A percentile compares a stretch with the other conserved stretches of the same genome.
Conservation (phyloP, 768 basidiomycete species). For the Cystobasidium tubakii region DNA sequence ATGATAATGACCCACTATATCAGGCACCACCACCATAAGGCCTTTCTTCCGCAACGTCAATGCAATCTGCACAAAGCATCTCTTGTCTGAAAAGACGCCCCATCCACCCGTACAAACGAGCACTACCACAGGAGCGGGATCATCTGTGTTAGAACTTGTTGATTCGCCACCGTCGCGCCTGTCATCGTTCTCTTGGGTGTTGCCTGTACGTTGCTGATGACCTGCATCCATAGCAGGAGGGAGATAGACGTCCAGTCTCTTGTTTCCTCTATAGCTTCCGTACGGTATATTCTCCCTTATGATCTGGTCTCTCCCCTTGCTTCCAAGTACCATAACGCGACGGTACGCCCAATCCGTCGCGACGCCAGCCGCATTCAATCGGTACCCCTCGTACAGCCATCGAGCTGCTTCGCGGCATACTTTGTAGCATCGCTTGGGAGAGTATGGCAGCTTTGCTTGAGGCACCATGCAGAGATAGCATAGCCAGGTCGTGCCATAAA, state of each 20-base stretch:
- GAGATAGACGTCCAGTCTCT: conserved; percentile 35
- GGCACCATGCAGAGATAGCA: conserved; percentile 31
- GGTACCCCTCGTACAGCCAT: not conserved
- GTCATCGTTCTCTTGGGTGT: not conserved
- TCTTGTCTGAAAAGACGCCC: conserved; percentile 24
- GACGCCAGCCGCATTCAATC: conserved; percentile 33
- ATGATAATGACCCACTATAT: conserved; percentile 39
- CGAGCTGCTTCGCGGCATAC: not conserved
- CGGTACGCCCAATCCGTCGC: conserved; percentile 38
- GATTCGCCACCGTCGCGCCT: not conserved
- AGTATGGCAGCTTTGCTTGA: conserved; percentile 24
- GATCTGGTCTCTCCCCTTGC: conserved; percentile 22
- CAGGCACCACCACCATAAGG: conserved; percentile 40
- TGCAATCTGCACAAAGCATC: conserved; percentile 30
- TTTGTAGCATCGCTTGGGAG: not conserved
- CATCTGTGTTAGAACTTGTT: not conserved
- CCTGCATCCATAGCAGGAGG: not conserved
- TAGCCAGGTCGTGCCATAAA: conserved; percentile 31
- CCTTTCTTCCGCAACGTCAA: conserved; percentile 37
- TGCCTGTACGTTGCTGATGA: not conserved
- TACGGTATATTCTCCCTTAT: conserved; percentile 33
- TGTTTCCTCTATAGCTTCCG: conserved; percentile 23
- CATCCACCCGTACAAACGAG: conserved; percentile 29
- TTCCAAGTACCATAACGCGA: conserved; percentile 38
- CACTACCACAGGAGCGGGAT: conserved; percentile 32